Conservation (phyloP, 1,284 basidiomycete genomes). For the Salmacisia buchloeana region DNA sequence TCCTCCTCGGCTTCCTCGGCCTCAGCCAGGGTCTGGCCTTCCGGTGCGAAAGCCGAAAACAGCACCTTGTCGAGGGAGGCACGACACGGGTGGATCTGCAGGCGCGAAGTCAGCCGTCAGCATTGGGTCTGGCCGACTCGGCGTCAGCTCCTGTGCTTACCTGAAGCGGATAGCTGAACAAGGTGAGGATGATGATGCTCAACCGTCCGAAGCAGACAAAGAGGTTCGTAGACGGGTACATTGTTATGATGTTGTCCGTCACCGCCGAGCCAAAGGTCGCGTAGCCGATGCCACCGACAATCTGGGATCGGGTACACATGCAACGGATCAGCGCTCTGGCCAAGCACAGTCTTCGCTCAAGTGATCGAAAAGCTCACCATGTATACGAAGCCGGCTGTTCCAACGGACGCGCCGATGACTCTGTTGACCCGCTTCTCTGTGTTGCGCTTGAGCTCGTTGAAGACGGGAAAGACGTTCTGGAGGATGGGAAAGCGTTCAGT, state of each 20-base stretch:
- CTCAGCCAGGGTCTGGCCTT: constrained; percentile 12
- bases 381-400: constrained; percentile 53
- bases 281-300: constrained; percentile 66
- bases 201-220: constrained; percentile 89
- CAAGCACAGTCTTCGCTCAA: too few species aligned
- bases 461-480: constrained; percentile 61
- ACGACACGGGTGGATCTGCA: constrained; percentile 69
- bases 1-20: constrained; percentile 14
- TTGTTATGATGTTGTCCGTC: constrained; percentile 46
- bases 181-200: constrained; percentile 77
- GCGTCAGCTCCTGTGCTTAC: constrained; percentile 9
- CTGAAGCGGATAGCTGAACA: constrained; percentile 58
- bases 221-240: constrained; percentile 81
- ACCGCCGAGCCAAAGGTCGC: constrained; percentile 81
- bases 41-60: constrained; percentile 52
- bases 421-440: constrained; percentile 76
- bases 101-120: neutral
- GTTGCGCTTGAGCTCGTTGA: constrained; percentile 81
- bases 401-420: constrained; percentile 80
- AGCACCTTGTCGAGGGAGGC: constrained; percentile 81
- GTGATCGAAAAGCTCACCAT: constrained; percentile 10
- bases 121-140: neutral
- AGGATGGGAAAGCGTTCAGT: constrained; percentile 24
- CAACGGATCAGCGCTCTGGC: neutral
- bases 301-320: too few species aligned